phyloP scores from a whole-genome alignment of 192 early-diverging fungal species.

The Chytriomyces sp. region DNA sequence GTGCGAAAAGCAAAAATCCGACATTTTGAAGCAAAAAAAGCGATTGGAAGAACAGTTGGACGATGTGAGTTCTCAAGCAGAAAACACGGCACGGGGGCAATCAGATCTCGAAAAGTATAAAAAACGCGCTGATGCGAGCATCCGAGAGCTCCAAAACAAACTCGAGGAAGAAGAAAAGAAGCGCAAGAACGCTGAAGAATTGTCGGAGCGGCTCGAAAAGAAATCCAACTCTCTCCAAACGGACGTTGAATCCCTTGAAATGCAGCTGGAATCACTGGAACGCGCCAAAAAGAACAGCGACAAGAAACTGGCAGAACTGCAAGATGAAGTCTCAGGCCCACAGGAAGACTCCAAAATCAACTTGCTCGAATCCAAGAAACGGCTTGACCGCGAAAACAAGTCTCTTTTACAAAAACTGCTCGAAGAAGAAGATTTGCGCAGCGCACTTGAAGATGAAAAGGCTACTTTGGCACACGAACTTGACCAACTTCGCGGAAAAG shows the following conservation, averaged over 20 bases:
- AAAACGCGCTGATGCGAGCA: constrained; percentile 57
- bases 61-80: constrained; percentile 59
- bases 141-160: constrained; percentile 57
- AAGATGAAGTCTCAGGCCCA: constrained; percentile 68
- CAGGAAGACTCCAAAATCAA: constrained; percentile 69
- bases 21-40: constrained; percentile 64
- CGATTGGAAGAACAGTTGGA: constrained; percentile 68
- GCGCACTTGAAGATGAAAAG: constrained; percentile 60
- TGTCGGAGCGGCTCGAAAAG: constrained; percentile 73
- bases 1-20: constrained; percentile 56
- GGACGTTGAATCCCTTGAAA: constrained; percentile 66
- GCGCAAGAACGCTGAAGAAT: constrained; percentile 69
- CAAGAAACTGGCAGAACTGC: constrained; percentile 71
- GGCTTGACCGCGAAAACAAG: constrained; percentile 67
- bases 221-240: constrained; percentile 68
- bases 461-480: constrained; percentile 51
- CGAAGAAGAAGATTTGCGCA: constrained; percentile 61
- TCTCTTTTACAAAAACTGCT: constrained; percentile 58
- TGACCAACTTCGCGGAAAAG: constrained; percentile 61
- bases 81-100: constrained; percentile 66
- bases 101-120: constrained; percentile 71
- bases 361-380: constrained; percentile 64
- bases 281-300: constrained; percentile 70
- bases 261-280: constrained; percentile 61
- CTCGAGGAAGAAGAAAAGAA: constrained; percentile 70